These are phyloP conservation scores for Arthrobotrys musiformis DNA, from an alignment of 2,329 filamentous ascomycete genomes.

Conservation along the genomic window DNA sequence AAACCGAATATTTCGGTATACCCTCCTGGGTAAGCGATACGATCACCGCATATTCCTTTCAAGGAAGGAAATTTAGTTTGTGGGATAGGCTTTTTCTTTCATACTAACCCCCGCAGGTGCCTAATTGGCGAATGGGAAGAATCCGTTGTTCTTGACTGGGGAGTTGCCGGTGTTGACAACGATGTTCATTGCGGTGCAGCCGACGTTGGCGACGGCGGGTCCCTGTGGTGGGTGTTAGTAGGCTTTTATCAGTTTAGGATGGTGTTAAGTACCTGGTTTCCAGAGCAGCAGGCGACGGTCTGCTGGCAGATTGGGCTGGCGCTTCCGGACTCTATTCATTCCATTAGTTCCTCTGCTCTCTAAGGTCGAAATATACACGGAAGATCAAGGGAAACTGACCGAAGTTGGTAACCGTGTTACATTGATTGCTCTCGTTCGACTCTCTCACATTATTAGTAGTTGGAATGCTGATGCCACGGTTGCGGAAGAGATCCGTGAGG, in stretches of 20 bases:
- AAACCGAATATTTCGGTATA: too few species aligned
- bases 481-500: slow-evolving; percentile 22
- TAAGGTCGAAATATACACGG: too few species aligned
- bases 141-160: slow-evolving; percentile 31
- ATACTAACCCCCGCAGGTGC: slow-evolving; percentile 8
- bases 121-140: slow-evolving; percentile 24
- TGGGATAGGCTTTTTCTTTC: too few species aligned
- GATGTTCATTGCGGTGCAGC: slow-evolving; percentile 51
- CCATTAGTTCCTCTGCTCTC: neutral
- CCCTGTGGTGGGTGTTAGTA: neutral
- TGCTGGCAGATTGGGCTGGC: slow-evolving; percentile 22
- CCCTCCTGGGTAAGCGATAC: too few species aligned
- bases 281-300: slow-evolving; percentile 42
- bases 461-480: slow-evolving; percentile 19
- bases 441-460: slow-evolving; percentile 37
- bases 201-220: slow-evolving; percentile 34
- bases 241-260: neutral
- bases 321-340: slow-evolving; percentile 18
- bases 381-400: neutral
- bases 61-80: too few species aligned
- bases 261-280: slow-evolving; percentile 28
- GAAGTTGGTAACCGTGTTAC: slow-evolving; percentile 32
- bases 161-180: slow-evolving; percentile 40
- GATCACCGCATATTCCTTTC: neutral
- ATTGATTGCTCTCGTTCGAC: slow-evolving; percentile 25